Evolutionary conservation across 139 green algal species (phyloP).

Genomic region (Zygnema cylindricum): DNA sequence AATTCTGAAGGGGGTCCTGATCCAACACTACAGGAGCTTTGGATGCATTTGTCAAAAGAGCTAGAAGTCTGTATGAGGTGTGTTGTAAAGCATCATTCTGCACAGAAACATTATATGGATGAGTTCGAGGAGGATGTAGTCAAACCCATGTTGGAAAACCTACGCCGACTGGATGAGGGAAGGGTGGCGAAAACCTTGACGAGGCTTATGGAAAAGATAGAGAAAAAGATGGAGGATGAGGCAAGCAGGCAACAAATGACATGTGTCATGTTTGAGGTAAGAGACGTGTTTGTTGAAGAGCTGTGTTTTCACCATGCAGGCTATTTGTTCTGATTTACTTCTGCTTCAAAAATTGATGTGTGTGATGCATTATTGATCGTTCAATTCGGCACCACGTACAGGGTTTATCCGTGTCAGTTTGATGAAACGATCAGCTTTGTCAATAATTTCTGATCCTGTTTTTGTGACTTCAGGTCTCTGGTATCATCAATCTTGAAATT

Average conservation of each 20-base stretch:
- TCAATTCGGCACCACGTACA: too few relatives aligned
- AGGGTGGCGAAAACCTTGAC: background rate
- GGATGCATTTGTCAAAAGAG: constrained; percentile 23
- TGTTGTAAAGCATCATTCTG: constrained; percentile 6
- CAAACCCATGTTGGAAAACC: constrained; percentile 26
- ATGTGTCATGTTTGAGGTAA: constrained; percentile 38
- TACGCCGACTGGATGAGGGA: constrained; percentile 35
- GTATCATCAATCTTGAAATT: too few relatives aligned
- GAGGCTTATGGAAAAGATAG: background rate
- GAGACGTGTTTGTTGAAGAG: background rate
- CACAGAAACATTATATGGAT: constrained; percentile 9
- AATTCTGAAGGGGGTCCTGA: background rate
- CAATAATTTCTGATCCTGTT: too few relatives aligned
- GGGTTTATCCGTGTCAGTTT: too few relatives aligned
- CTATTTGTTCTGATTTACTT: too few relatives aligned
- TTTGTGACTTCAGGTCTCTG: too few relatives aligned
- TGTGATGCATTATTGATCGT: too few relatives aligned
- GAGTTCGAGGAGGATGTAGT: constrained; percentile 48
- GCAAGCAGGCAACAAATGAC: constrained; percentile 2
- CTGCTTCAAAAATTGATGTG: too few relatives aligned
- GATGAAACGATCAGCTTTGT: too few relatives aligned
- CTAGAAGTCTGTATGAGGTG: constrained; percentile 33
- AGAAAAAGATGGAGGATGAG: background rate
- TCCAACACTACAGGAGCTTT: constrained; percentile 18
- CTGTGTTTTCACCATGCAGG: background rate